Evolutionary conservation across 2,329 filamentous ascomycete genomes (phyloP), one percentile per base, ranked within the genome.

Genomic region (Waltergamsia citrina): DNA sequence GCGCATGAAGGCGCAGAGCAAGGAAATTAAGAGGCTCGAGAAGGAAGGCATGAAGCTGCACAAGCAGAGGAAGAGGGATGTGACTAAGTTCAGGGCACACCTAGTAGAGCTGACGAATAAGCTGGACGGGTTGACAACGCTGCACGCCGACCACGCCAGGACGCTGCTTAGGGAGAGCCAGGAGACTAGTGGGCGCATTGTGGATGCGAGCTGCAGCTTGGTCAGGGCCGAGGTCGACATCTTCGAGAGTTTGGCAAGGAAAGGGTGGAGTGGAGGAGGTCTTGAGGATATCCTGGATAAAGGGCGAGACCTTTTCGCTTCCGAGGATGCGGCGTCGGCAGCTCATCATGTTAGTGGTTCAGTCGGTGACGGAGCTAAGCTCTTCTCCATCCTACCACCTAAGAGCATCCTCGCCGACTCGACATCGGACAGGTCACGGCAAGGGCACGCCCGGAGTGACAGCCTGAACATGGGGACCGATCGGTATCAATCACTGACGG

Each of bases 171-270:
- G 73, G 38, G 76, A 81, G 49, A 74, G 73, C 47, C 77, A 81
- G 52, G 75, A 79, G 44, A 76, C 75, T 42, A 78, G 74, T 44
- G 62, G 55, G 18, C 63, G 65, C 42, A 78, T 81, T 43, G 66
- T 79, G 14, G 77, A 81, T 37, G 74, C 75, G 14, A 71, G 72
- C 46, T 79, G 76, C 46, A 75, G 71, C 40, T 63, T 82, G 9
- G 77, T 81, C 10, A 63, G 78, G 14, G 78, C 78, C 35, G 78
- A 82, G 56, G 72, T 82, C 15, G 78, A 82, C 53, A 81, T 82
- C 19, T 81, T 80, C 38, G 78, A 82, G 57, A 64, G 70, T 17
- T 56, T 82, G 17, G 77, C 78, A 15, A 60, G 75, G 39, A 82
- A 82, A 46, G 78, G 78, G 7, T 81, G 77, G 78, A 70, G 61